These are phyloP conservation scores for Leucoagaricus sp. DNA, from an alignment of 1,284 basidiomycete species.

Conservation along the genomic window DNA sequence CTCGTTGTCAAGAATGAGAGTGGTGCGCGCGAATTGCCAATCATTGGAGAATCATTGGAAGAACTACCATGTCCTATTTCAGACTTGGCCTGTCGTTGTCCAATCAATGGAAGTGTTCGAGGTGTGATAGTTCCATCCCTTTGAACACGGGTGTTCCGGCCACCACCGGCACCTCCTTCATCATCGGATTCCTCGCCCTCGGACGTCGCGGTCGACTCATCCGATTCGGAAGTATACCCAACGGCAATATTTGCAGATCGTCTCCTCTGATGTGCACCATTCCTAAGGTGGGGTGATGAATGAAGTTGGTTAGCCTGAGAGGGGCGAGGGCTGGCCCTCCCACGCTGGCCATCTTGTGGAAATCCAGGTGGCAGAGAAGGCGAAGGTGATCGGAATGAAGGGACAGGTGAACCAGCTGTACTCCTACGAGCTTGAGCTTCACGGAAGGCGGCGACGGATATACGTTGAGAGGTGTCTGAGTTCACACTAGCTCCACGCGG, in stretches of 20 bases:
- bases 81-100: constrained; percentile 35
- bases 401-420: constrained; percentile 58
- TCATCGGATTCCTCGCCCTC: constrained; percentile 36
- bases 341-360: constrained; percentile 21
- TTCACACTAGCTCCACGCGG: constrained; percentile 58
- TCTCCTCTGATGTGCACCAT: constrained; percentile 7
- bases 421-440: constrained; percentile 72
- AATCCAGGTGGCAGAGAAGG: constrained; percentile 29
- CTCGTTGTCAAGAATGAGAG: constrained; percentile 16
- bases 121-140: constrained; percentile 7
- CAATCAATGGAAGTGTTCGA: constrained; percentile 15
- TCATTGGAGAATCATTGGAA: constrained; percentile 18
- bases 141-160: constrained; percentile 14
- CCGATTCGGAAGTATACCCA: constrained; percentile 32
- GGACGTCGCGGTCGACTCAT: constrained; percentile 25
- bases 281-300: constrained; percentile 22
- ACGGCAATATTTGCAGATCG: constrained; percentile 8
- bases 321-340: constrained; percentile 22
- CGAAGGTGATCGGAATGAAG: constrained; percentile 49
- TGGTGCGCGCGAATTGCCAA: constrained; percentile 12
- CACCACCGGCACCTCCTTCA: constrained; percentile 35
- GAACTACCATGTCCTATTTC: constrained; percentile 40
- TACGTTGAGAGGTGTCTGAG: constrained; percentile 69
- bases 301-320: constrained; percentile 14
- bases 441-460: constrained; percentile 76